Percentiles rank a stretch among this genome's conserved stretches.
Conservation (phyloP, 495 filamentous ascomycete genomes). For the Penicillium diatomitis region DNA sequence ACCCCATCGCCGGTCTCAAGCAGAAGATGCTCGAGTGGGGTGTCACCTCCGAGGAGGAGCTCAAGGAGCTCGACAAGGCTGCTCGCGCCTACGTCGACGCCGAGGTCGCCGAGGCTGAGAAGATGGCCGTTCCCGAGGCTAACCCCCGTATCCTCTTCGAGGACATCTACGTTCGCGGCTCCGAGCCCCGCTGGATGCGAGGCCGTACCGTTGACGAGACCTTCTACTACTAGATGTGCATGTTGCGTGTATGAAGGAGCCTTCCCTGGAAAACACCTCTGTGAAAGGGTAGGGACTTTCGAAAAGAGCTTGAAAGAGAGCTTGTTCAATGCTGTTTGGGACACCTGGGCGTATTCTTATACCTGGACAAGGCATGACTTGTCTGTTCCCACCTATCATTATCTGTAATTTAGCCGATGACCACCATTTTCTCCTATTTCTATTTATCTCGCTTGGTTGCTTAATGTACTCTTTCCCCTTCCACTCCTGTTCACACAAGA, state of each 20-base stretch:
- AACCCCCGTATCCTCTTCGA: constrained; percentile 77
- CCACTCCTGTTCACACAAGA: no score
- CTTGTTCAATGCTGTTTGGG: constrained; percentile 2
- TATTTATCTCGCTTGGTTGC: constrained; percentile 2
- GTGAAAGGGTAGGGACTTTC: neutral
- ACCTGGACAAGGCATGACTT: constrained; percentile 5
- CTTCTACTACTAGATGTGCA: constrained; percentile 61
- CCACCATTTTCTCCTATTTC: constrained; percentile 10
- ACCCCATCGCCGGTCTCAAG: constrained; percentile 96
- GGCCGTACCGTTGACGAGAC: constrained; percentile 88
- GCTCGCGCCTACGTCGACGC: constrained; percentile 75
- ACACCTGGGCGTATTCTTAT: constrained; percentile 2
- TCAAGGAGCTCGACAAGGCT: constrained; percentile 91
- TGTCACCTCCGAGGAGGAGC: constrained; percentile 87
- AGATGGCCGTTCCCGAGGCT: constrained; percentile 68
- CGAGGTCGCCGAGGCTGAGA: constrained; percentile 85
- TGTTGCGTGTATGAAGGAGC: neutral
- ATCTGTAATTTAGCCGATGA: constrained; percentile 32
- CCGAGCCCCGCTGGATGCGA: constrained; percentile 83
- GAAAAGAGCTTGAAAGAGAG: constrained; percentile 8
- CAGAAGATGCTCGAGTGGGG: constrained; percentile 95
- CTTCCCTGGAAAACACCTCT: neutral
- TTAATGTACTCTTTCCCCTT: no score
- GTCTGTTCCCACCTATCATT: constrained; percentile 21
- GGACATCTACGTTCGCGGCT: constrained; percentile 92